A percentile compares a stretch with the other conserved stretches of the same genome.
Conservation (phyloP, 768 basidiomycete species). For the Chalciporus piperatus region DNA sequence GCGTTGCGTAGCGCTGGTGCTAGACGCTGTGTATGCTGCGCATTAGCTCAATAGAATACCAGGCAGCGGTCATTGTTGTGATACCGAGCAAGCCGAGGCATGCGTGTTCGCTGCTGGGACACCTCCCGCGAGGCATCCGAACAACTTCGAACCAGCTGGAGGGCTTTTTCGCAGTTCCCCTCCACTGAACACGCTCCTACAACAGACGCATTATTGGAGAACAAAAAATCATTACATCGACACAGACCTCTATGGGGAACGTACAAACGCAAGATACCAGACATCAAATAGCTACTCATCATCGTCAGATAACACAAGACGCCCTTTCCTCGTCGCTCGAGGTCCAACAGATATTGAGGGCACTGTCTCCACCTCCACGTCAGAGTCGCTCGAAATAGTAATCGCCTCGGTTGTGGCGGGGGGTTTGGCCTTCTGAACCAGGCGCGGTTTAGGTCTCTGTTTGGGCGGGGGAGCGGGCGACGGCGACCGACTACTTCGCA, state of each 20-base stretch:
- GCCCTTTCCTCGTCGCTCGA: constrained; percentile 25
- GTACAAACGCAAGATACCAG: constrained; percentile 2
- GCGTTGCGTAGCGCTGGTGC: constrained; percentile 7
- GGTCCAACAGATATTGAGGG: constrained; percentile 7
- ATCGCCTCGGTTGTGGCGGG: constrained; percentile 10
- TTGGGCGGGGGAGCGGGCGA: constrained; percentile 16
- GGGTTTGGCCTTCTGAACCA: constrained; percentile 36
- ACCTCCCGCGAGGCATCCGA: neutral
- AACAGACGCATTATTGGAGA: neutral
- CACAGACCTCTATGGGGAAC: constrained; percentile 7
- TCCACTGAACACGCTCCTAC: neutral
- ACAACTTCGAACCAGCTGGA: neutral
- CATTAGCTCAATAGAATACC: neutral
- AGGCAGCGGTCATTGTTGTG: neutral
- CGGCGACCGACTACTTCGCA: constrained; percentile 28
- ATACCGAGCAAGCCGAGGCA: neutral
- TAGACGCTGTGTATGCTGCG: neutral
- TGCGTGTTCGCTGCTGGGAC: too few species aligned
- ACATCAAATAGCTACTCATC: constrained; percentile 24
- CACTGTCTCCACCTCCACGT: constrained; percentile 1
- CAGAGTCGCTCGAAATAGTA: constrained; percentile 23
- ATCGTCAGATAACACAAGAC: constrained; percentile 40
- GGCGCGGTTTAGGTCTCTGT: constrained; percentile 37
- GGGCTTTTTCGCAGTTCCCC: neutral
- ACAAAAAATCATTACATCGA: neutral